Percentiles rank a stretch among this genome's conserved stretches.
Conservation (phyloP, 1,139 yeast genomes). For the Candida sp. region DNA sequence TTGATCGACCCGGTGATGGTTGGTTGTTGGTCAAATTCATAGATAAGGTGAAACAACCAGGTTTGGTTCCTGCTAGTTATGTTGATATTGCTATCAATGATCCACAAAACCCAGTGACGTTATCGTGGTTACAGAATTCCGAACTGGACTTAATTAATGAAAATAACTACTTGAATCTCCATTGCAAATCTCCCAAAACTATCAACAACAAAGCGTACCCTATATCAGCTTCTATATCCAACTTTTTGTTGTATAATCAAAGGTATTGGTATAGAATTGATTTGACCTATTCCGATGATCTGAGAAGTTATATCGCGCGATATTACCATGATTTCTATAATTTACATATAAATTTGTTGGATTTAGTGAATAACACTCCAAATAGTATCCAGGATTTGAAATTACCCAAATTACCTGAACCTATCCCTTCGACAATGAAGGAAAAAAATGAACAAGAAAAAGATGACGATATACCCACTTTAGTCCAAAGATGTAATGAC, state of each 20-base stretch:
- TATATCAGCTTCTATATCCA: constrained; percentile 26
- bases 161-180: constrained; percentile 12
- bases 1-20: constrained; percentile 38
- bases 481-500: constrained; percentile 33
- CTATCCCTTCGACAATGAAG: constrained; percentile 23
- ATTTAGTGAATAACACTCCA: constrained; percentile 4
- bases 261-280: constrained; percentile 44
- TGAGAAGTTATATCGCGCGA: constrained; percentile 28
- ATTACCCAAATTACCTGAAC: constrained; percentile 43
- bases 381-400: constrained; percentile 9
- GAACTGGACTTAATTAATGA: constrained; percentile 7
- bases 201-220: constrained; percentile 32
- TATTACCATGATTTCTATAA: constrained; percentile 44
- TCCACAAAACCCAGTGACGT: constrained; percentile 31
- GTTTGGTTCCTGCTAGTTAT: constrained; percentile 40
- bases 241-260: constrained; percentile 31
- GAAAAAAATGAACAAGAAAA: constrained; percentile 5
- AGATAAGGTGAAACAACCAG: constrained; percentile 33
- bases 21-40: constrained; percentile 44
- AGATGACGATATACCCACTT: constrained; percentile 8
- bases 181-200: constrained; percentile 18
- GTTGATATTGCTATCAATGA: constrained; percentile 48
- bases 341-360: constrained; percentile 26
- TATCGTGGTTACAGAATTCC: constrained; percentile 26
- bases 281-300: constrained; percentile 27